These are phyloP conservation scores for Dichomitus squalens DNA, from an alignment of 1,284 basidiomycete genomes.

Conservation along the genomic window DNA sequence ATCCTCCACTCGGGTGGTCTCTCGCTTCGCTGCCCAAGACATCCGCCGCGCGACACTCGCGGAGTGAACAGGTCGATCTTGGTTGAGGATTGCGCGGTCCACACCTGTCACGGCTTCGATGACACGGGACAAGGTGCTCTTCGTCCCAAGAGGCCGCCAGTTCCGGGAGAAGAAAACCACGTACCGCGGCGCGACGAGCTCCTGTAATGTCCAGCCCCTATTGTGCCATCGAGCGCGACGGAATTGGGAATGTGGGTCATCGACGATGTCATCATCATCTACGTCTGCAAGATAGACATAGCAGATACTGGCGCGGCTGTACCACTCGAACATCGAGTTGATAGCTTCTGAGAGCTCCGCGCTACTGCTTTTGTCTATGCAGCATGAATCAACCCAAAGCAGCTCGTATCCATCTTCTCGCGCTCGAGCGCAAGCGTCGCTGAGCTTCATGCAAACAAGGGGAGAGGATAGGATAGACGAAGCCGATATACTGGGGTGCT, in stretches of 20 bases:
- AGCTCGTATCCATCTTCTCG: conserved; percentile 9
- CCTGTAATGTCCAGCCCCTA: too few relatives aligned
- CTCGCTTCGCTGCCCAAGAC: conserved; percentile 4
- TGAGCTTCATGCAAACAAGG: not conserved
- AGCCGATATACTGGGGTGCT: too few relatives aligned
- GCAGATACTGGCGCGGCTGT: conserved; percentile 1
- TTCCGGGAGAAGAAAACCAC: conserved; percentile 1
- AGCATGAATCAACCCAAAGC: conserved; percentile 6
- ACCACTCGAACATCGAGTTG: too few relatives aligned
- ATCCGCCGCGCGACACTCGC: not conserved
- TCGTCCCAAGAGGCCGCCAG: conserved; percentile 1
- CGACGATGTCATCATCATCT: not conserved
- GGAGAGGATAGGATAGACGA: not conserved
- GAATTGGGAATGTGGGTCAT: not conserved
- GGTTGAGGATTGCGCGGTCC: conserved; percentile 1
- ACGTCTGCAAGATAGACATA: conserved; percentile 8
- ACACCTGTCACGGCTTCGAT: conserved; percentile 1
- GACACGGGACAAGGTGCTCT: not conserved
- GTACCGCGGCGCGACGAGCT: not conserved
- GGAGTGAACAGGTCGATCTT: not conserved
- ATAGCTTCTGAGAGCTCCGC: conserved; percentile 9
- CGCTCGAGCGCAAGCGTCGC: not conserved
- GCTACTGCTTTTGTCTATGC: conserved; percentile 12
- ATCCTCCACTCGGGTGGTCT: conserved; percentile 6
- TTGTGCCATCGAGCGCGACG: conserved; percentile 1